A percentile compares a stretch with the other conserved stretches of the same genome.
phyloP scores from a whole-genome alignment of 148 eudicot species.

The Fagopyrum homotropicum region DNA sequence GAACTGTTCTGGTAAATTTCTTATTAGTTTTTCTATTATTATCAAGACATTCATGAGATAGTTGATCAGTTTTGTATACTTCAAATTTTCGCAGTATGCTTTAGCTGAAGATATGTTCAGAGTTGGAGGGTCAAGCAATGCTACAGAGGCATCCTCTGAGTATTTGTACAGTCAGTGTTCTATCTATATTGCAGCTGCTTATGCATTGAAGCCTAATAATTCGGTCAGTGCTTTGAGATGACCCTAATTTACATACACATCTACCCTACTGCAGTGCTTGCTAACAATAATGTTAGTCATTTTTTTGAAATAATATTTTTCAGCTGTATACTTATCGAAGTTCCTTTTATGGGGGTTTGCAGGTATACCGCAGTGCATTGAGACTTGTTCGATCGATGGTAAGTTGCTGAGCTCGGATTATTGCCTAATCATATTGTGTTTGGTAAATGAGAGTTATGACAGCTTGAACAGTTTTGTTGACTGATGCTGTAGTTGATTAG shows the following conservation, averaged over 20 bases:
- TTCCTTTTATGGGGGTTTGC: constrained; percentile 12
- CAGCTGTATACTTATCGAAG: not conserved
- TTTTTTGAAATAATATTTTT: not conserved
- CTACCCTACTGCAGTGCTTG: not conserved
- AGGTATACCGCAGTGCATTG: constrained; percentile 95
- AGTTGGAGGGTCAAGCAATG: constrained; percentile 38
- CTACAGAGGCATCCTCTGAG: constrained; percentile 62
- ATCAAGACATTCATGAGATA: not conserved
- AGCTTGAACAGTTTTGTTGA: not conserved
- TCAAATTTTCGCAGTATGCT: constrained; percentile 59
- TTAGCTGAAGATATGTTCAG: constrained; percentile 94
- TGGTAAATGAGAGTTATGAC: not conserved
- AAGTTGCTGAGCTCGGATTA: constrained; percentile 16
- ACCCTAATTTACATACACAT: not conserved
- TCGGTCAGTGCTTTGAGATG: constrained; percentile 40
- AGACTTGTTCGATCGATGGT: constrained; percentile 99
- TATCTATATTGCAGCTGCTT: constrained; percentile 95
- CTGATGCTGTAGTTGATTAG: not conserved
- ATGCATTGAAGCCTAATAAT: constrained; percentile 85
- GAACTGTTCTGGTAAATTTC: constrained; percentile 83
- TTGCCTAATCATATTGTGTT: not conserved
- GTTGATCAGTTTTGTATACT: not conserved
- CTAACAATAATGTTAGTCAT: not conserved
- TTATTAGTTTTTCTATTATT: not conserved
- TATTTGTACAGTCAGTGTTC: constrained; percentile 88